Conservation (phyloP, 352 stramenopile species). For the Thalassiosira livingstoniorum region DNA sequence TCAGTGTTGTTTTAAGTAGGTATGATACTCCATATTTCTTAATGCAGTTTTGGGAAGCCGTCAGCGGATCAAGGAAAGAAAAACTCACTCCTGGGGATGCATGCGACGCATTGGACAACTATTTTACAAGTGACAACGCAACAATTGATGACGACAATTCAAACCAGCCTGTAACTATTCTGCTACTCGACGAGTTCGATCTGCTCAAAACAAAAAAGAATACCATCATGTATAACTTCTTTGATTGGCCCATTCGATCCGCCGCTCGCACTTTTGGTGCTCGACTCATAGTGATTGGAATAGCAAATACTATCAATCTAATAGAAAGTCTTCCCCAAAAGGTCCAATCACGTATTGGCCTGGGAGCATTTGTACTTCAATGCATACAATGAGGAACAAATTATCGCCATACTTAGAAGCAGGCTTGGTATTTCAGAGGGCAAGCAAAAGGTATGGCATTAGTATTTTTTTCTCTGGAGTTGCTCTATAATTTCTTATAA, state of each 20-base stretch:
- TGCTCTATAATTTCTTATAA: slow-evolving; percentile 1
- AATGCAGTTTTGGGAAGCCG: slow-evolving; percentile 85
- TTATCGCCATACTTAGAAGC: slow-evolving; percentile 69
- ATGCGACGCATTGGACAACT: slow-evolving; percentile 71
- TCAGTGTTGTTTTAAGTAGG: too few species aligned
- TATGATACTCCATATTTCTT: too few species aligned
- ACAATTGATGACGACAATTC: slow-evolving; percentile 20
- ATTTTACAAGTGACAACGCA: slow-evolving; percentile 69
- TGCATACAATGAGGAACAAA: slow-evolving; percentile 76
- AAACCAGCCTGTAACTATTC: slow-evolving; percentile 66
- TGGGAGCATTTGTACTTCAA: slow-evolving; percentile 77
- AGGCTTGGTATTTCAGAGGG: slow-evolving; percentile 63
- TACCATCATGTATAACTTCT: slow-evolving; percentile 89
- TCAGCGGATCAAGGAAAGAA: slow-evolving; percentile 67
- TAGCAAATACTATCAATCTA: slow-evolving; percentile 89
- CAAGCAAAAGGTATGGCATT: slow-evolving; percentile 9
- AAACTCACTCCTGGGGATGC: slow-evolving; percentile 59
- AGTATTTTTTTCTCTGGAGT: slow-evolving; percentile 11
- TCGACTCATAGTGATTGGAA: slow-evolving; percentile 86
- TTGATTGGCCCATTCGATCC: slow-evolving; percentile 86
- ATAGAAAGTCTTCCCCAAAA: slow-evolving; percentile 81
- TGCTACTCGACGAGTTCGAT: slow-evolving; percentile 90
- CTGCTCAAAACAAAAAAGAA: slow-evolving; percentile 88
- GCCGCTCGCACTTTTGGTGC: slow-evolving; percentile 25
- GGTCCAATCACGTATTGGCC: slow-evolving; percentile 85